phyloP scores from a whole-genome alignment of 441 rosid species.

The Hura crepitans region DNA sequence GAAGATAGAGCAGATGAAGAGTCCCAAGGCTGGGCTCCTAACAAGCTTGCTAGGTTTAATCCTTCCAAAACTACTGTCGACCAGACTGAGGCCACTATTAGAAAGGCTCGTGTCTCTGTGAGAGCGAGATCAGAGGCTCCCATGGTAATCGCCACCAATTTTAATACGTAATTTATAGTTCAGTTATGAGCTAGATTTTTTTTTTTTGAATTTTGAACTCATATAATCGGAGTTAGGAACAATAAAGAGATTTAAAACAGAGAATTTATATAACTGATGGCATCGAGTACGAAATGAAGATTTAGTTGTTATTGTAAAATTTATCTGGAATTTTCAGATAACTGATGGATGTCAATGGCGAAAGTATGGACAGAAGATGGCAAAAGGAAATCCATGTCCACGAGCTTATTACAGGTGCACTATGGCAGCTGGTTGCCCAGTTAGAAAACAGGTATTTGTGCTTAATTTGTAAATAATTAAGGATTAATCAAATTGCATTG shows the following conservation, averaged over 20 bases:
- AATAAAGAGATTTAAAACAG: too few species aligned
- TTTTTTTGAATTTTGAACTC: too few species aligned
- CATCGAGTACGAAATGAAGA: too few species aligned
- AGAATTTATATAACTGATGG: too few species aligned
- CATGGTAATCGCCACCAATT: too few species aligned
- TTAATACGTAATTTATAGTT: background rate
- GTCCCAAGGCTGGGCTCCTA: conserved; percentile 46
- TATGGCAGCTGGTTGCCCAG: conserved; percentile 86
- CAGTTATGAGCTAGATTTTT: background rate
- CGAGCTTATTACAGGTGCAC: conserved; percentile 95
- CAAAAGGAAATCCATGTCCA: conserved; percentile 90
- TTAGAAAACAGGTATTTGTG: conserved; percentile 66
- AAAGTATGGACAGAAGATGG: conserved; percentile 93
- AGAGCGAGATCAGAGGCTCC: conserved; percentile 92
- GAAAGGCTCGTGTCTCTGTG: conserved; percentile 92
- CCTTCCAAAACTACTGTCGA: conserved; percentile 34
- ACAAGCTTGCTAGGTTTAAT: conserved; percentile 45
- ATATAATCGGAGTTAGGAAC: too few species aligned
- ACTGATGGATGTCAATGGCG: conserved; percentile 86
- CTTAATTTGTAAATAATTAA: too few species aligned
- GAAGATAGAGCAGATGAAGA: conserved; percentile 57
- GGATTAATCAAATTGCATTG: too few species aligned
- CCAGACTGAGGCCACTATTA: conserved; percentile 85
- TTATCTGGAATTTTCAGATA: conserved; percentile 36
- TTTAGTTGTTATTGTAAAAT: too few species aligned